phyloP scores from a whole-genome alignment of 805 yeast genomes.

The Sugiyamaella americana region DNA sequence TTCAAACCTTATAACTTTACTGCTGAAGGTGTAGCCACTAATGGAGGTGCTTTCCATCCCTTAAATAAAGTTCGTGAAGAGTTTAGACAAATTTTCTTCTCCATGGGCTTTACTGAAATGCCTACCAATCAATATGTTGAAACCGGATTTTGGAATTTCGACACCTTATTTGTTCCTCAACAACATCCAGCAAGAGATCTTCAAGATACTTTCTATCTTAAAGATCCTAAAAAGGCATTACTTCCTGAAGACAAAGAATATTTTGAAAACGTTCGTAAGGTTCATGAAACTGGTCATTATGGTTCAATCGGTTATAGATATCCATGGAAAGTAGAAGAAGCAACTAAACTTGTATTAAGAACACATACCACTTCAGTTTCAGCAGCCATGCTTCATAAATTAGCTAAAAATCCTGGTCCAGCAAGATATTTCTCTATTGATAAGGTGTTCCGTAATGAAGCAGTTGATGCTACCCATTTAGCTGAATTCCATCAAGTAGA shows the following conservation, averaged over 20 bases:
- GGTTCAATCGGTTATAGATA: conserved; percentile 98
- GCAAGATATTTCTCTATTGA: conserved; percentile 91
- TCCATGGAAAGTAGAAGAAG: conserved; percentile 92
- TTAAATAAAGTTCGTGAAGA: conserved; percentile 95
- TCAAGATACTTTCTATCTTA: conserved; percentile 96
- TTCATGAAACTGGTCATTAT: conserved; percentile 82
- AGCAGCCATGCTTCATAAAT: conserved; percentile 74
- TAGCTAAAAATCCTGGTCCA: conserved; percentile 83
- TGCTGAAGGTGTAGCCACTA: conserved; percentile 85
- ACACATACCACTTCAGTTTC: conserved; percentile 98
- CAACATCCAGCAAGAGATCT: conserved; percentile 99
- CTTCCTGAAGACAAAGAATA: conserved; percentile 76
- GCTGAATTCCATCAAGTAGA: conserved; percentile 99
- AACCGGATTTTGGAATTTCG: conserved; percentile 98
- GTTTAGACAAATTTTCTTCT: conserved; percentile 94
- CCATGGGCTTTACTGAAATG: conserved; percentile 98
- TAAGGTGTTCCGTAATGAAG: conserved; percentile 98
- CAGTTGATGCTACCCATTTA: conserved; percentile 98
- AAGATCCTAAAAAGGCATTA: conserved; percentile 80
- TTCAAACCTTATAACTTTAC: conserved; percentile 96
- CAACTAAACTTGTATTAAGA: conserved; percentile 86
- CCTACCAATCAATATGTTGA: conserved; percentile 98
- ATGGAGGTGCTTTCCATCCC: conserved; percentile 93
- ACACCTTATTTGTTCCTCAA: conserved; percentile 93
- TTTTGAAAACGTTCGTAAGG: conserved; percentile 70